These are phyloP conservation scores for Colletotrichum musae DNA, from an alignment of 2,329 filamentous ascomycete genomes.

Conservation along the genomic window DNA sequence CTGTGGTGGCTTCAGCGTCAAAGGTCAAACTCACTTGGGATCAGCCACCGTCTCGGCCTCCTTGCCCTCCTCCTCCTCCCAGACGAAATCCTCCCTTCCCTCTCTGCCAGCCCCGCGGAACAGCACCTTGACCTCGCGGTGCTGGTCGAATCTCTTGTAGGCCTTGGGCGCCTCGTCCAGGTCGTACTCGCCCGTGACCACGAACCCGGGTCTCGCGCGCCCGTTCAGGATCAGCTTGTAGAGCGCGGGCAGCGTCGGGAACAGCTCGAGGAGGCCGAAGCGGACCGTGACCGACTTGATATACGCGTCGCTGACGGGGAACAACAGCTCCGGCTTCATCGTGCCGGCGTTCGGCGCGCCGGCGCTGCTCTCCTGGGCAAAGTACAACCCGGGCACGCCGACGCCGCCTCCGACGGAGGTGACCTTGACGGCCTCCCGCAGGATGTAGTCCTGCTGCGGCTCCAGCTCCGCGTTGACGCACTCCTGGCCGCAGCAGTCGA, in stretches of 20 bases:
- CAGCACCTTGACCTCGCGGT: conserved; percentile 44
- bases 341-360: conserved; percentile 39
- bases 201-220: conserved; percentile 47
- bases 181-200: conserved; percentile 45
- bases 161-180: conserved; percentile 49
- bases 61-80: neutral
- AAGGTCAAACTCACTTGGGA: neutral
- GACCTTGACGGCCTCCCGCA: conserved; percentile 42
- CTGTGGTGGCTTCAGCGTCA: neutral
- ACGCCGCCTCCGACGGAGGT: conserved; percentile 43
- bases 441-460: conserved; percentile 41
- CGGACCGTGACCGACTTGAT: conserved; percentile 39
- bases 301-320: conserved; percentile 44
- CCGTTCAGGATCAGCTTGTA: conserved; percentile 46
- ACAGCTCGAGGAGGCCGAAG: conserved; percentile 33
- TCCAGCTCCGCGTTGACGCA: conserved; percentile 42
- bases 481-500: conserved; percentile 44
- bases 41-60: neutral
- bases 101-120: conserved; percentile 14
- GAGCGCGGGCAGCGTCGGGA: conserved; percentile 41
- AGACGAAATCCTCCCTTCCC: conserved; percentile 12
- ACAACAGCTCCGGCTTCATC: conserved; percentile 32
- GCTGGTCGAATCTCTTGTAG: conserved; percentile 46
- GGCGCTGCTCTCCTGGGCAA: conserved; percentile 25
- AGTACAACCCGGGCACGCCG: conserved; percentile 45